Evolutionary conservation across 768 basidiomycete genomes (phyloP).

Genomic region (Mycena crocata): DNA sequence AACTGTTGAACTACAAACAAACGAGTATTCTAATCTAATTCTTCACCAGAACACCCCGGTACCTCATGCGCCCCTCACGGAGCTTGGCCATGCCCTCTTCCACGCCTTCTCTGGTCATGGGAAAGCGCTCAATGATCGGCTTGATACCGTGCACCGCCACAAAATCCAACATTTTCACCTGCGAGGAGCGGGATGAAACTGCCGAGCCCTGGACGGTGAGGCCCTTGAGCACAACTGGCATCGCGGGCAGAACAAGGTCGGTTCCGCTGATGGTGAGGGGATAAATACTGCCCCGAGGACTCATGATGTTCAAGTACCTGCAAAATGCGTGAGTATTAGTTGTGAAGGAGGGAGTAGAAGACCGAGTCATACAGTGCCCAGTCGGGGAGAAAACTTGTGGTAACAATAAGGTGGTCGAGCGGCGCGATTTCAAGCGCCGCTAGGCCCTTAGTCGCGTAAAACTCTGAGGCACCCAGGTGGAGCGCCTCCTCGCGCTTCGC

Average conservation of each 20-base stretch:
- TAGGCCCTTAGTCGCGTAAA: slow-evolving; percentile 43
- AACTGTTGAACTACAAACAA: too few relatives aligned
- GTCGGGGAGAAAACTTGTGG: slow-evolving; percentile 33
- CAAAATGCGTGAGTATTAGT: background rate
- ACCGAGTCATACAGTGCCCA: background rate
- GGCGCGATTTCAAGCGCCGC: slow-evolving; percentile 41
- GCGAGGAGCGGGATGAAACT: slow-evolving; percentile 7
- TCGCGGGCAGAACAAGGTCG: slow-evolving; percentile 3
- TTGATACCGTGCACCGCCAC: slow-evolving; percentile 43
- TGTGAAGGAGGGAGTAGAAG: background rate
- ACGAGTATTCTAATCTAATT: too few relatives aligned
- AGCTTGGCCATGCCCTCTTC: slow-evolving; percentile 15
- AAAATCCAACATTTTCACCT: slow-evolving; percentile 45
- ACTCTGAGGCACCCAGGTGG: slow-evolving; percentile 47
- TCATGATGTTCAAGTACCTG: slow-evolving; percentile 15
- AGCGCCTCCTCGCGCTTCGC: slow-evolving; percentile 45
- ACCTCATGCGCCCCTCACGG: slow-evolving; percentile 2
- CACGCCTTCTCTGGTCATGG: slow-evolving; percentile 42
- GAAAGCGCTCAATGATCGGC: slow-evolving; percentile 46
- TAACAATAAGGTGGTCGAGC: slow-evolving; percentile 45
- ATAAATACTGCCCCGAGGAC: slow-evolving; percentile 5
- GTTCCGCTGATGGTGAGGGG: slow-evolving; percentile 11
- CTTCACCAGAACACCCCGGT: background rate
- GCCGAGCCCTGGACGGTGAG: slow-evolving; percentile 34
- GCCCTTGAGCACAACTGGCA: slow-evolving; percentile 2